Conservation (phyloP, 2,329 filamentous ascomycete genomes). For the Fusarium sp. region DNA sequence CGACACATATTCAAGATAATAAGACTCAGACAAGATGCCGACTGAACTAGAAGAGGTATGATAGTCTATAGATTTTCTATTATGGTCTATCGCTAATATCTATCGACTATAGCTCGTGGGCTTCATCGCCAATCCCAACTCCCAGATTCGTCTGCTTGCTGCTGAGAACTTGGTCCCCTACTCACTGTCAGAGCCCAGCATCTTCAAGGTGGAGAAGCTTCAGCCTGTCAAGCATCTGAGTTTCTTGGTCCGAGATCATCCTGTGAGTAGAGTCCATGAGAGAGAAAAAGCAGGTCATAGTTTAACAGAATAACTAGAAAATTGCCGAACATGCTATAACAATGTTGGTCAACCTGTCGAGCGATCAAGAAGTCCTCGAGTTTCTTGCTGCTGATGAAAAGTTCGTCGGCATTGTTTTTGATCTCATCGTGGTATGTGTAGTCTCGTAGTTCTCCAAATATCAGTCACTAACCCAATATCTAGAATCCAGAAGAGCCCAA, state of each 20-base stretch:
- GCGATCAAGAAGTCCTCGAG: slow-evolving; percentile 80
- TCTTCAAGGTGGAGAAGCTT: slow-evolving; percentile 86
- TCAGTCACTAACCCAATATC: slow-evolving; percentile 1
- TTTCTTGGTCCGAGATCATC: slow-evolving; percentile 84
- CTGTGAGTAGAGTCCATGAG: slow-evolving; percentile 61
- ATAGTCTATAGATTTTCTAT: rapidly evolving
- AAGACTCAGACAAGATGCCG: slow-evolving; percentile 64
- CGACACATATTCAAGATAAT: not conserved
- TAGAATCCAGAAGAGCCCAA: slow-evolving; percentile 80
- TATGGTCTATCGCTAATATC: slow-evolving; percentile 5
- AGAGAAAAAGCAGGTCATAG: no score
- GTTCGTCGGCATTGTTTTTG: slow-evolving; percentile 80
- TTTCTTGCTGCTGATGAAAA: slow-evolving; percentile 80
- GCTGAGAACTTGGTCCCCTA: slow-evolving; percentile 89
- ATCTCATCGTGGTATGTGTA: slow-evolving; percentile 75
- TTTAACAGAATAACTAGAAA: slow-evolving; percentile 61
- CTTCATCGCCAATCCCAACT: slow-evolving; percentile 92
- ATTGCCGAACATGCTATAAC: slow-evolving; percentile 94
- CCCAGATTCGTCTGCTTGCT: slow-evolving; percentile 87
- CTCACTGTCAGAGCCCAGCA: slow-evolving; percentile 74
- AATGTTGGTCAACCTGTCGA: slow-evolving; percentile 87
- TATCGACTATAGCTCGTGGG: slow-evolving; percentile 77
- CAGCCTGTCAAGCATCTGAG: slow-evolving; percentile 89
- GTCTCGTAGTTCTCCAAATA: not conserved
- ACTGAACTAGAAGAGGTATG: slow-evolving; percentile 80